A percentile compares a stretch with the other conserved stretches of the same genome.
phyloP scores from a whole-genome alignment of 345 rosid genomes.

The Erysimum cheiranthoides region DNA sequence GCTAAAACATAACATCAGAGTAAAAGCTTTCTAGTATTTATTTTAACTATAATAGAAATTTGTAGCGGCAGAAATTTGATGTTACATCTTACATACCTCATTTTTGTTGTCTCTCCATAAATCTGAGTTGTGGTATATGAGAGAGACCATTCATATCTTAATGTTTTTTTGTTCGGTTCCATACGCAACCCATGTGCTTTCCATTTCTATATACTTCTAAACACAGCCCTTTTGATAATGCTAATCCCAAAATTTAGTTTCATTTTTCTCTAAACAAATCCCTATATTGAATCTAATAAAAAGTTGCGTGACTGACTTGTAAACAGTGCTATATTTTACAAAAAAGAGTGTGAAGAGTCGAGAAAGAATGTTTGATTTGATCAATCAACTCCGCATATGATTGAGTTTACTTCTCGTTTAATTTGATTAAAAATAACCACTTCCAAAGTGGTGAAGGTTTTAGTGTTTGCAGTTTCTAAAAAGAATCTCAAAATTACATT shows the following conservation, averaged over 20 bases:
- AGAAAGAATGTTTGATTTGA: not conserved
- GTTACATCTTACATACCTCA: not conserved
- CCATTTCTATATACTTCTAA: slow-evolving; percentile 10
- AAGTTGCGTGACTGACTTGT: not conserved
- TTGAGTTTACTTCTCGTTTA: not conserved
- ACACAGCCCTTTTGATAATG: not conserved
- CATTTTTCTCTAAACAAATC: not conserved
- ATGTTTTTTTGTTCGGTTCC: not conserved
- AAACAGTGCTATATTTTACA: not conserved
- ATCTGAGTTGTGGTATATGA: not conserved
- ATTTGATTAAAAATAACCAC: not conserved
- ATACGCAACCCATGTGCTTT: not conserved
- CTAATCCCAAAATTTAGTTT: not conserved
- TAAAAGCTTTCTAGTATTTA: no score
- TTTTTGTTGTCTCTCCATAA: not conserved
- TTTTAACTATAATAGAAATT: no score
- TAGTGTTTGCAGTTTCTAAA: slow-evolving; percentile 4
- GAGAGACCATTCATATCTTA: slow-evolving; percentile 5
- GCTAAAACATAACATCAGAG: no score
- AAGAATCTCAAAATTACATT: not conserved
- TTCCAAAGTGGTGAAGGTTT: not conserved
- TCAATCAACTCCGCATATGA: not conserved
- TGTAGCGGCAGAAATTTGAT: no score
- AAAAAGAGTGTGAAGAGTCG: not conserved
- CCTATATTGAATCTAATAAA: not conserved